These are phyloP conservation scores for Lachancea sp. DNA, from an alignment of 805 yeast genomes.

Conservation along the genomic window DNA sequence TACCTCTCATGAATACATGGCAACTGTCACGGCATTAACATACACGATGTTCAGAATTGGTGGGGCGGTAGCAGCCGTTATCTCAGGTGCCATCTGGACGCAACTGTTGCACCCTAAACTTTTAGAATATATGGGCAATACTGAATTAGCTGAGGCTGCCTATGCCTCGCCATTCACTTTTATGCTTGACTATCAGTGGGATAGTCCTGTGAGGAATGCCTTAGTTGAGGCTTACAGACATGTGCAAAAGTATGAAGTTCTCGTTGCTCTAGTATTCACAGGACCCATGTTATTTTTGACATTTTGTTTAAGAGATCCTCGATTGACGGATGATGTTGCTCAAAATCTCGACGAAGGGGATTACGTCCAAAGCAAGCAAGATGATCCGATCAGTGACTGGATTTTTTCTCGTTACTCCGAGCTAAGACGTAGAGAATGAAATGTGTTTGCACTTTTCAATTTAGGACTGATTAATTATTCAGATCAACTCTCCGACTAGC, in stretches of 20 bases:
- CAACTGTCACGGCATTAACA: slow-evolving; percentile 53
- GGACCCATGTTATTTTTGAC: slow-evolving; percentile 25
- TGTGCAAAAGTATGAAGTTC: slow-evolving; percentile 51
- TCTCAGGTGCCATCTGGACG: slow-evolving; percentile 75
- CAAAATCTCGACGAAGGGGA: slow-evolving; percentile 26
- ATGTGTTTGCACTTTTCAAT: too few species aligned
- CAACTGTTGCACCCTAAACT: slow-evolving; percentile 45
- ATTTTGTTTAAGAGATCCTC: slow-evolving; percentile 24
- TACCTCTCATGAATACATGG: slow-evolving; percentile 62
- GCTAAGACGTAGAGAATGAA: too few species aligned
- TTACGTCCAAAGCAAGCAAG: slow-evolving; percentile 20
- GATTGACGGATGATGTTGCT: slow-evolving; percentile 22
- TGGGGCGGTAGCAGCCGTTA: slow-evolving; percentile 55
- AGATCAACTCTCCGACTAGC: too few species aligned
- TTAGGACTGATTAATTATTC: too few species aligned
- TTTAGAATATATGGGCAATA: slow-evolving; percentile 31
- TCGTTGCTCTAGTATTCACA: slow-evolving; percentile 32
- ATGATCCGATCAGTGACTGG: slow-evolving; percentile 24
- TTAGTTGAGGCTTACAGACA: slow-evolving; percentile 53
- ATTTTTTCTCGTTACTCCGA: background rate
- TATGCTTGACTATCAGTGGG: slow-evolving; percentile 48
- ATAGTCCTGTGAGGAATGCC: slow-evolving; percentile 53
- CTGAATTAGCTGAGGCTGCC: slow-evolving; percentile 38
- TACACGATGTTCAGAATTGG: slow-evolving; percentile 57
- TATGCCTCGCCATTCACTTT: slow-evolving; percentile 51